phyloP scores from a whole-genome alignment of 352 stramenopile species.

The Albugo laibachii region DNA sequence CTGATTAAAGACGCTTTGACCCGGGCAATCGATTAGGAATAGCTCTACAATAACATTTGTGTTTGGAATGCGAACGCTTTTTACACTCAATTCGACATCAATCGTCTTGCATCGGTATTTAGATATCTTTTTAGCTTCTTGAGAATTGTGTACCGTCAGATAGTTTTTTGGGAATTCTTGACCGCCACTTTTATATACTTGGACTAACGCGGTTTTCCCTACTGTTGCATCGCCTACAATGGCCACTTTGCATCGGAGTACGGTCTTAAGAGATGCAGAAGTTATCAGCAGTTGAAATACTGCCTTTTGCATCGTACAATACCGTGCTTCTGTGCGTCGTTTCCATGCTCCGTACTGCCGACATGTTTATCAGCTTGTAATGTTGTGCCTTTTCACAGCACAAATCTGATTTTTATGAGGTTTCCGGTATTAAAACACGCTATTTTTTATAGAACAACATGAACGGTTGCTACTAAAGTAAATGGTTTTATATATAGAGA shows the following conservation, averaged over 20 bases:
- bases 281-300: not conserved
- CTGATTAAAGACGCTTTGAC: slow-evolving; percentile 89
- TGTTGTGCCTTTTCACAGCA: not conserved
- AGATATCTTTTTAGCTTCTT: not conserved
- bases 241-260: slow-evolving; percentile 81
- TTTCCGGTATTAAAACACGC: no score
- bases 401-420: no score
- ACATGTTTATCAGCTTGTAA: slow-evolving; percentile 18
- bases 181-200: slow-evolving; percentile 82
- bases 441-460: no score
- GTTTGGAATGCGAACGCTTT: slow-evolving; percentile 75
- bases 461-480: no score
- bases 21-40: slow-evolving; percentile 86
- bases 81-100: slow-evolving; percentile 79
- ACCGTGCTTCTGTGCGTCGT: slow-evolving; percentile 80
- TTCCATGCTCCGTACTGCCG: slow-evolving; percentile 78
- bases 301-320: not conserved
- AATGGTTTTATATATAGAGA: no score
- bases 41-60: slow-evolving; percentile 83
- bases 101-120: slow-evolving; percentile 41
- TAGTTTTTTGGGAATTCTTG: slow-evolving; percentile 91
- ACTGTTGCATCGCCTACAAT: slow-evolving; percentile 81
- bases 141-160: slow-evolving; percentile 51
- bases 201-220: slow-evolving; percentile 79
- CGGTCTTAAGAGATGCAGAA: slow-evolving; percentile 19